phyloP scores from a whole-genome alignment of 2,329 filamentous ascomycete genomes.

The Venturia oleaginea region DNA sequence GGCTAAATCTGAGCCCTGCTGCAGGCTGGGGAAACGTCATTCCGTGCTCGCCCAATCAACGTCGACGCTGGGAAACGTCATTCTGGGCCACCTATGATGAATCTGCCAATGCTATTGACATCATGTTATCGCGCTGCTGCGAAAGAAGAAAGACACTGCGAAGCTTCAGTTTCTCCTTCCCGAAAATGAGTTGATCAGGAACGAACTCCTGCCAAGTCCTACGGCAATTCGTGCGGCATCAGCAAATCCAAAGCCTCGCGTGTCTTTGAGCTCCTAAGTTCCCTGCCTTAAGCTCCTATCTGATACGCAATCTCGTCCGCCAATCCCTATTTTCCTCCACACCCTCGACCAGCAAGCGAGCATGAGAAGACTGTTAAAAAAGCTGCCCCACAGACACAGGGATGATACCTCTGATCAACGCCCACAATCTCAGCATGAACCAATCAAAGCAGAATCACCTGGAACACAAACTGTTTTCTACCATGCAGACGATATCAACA shows the following conservation, averaged over 20 bases:
- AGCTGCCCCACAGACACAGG: not conserved
- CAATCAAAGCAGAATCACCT: not conserved
- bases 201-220: not conserved
- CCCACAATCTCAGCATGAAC: not conserved
- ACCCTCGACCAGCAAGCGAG: not conserved
- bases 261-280: not conserved
- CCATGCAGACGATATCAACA: not conserved
- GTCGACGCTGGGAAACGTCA: not conserved
- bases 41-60: not conserved
- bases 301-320: not conserved
- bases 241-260: not conserved
- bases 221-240: not conserved
- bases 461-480: not conserved
- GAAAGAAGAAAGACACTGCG: not conserved
- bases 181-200: not conserved
- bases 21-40: not conserved
- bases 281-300: not conserved
- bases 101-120: not conserved
- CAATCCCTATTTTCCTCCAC: not conserved
- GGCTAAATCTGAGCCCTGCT: not conserved
- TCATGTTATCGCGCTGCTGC: not conserved
- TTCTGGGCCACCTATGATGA: not conserved
- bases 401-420: not conserved
- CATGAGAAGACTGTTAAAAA: not conserved
- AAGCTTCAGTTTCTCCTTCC: not conserved